Conservation (phyloP, 106 monocot genomes). For the Narthecium ossifragum region DNA sequence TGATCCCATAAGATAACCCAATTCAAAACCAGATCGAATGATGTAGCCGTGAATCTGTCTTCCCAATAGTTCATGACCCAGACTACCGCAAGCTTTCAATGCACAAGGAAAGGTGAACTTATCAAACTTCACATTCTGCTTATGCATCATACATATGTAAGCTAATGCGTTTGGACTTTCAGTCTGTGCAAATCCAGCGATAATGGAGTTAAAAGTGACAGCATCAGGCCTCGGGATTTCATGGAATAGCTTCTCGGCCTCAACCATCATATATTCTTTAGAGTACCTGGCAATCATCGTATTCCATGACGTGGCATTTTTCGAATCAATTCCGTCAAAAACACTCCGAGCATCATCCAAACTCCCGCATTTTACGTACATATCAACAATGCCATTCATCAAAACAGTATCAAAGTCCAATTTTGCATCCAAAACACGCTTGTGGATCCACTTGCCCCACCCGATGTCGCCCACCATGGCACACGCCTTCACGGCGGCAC, state of each 20-base stretch:
- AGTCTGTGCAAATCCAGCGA: slow-evolving; percentile 51
- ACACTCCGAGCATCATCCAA: slow-evolving; percentile 46
- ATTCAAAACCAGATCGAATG: slow-evolving; percentile 41
- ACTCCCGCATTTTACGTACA: slow-evolving; percentile 66
- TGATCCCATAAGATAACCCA: slow-evolving; percentile 15
- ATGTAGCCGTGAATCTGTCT: slow-evolving; percentile 44
- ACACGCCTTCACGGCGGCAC: slow-evolving; percentile 65
- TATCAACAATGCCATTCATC: slow-evolving; percentile 62
- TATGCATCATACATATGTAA: slow-evolving; percentile 46
- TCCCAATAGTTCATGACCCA: slow-evolving; percentile 24
- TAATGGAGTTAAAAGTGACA: slow-evolving; percentile 64
- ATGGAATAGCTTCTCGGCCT: slow-evolving; percentile 53
- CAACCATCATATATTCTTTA: slow-evolving; percentile 25
- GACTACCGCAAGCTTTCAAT: slow-evolving; percentile 42
- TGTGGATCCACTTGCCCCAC: slow-evolving; percentile 52
- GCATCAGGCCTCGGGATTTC: slow-evolving; percentile 35
- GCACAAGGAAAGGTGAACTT: slow-evolving; percentile 61
- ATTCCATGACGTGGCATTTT: slow-evolving; percentile 57
- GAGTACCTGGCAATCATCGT: slow-evolving; percentile 59
- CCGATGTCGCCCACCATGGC: slow-evolving; percentile 33
- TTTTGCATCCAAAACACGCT: slow-evolving; percentile 2
- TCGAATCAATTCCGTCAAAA: slow-evolving; percentile 31
- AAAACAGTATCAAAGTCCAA: slow-evolving; percentile 41
- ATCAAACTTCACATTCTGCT: slow-evolving; percentile 39
- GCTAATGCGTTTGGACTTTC: slow-evolving; percentile 40